These are phyloP conservation scores for Eucalyptus albens DNA, from an alignment of 345 rosid species.

Conservation along the genomic window DNA sequence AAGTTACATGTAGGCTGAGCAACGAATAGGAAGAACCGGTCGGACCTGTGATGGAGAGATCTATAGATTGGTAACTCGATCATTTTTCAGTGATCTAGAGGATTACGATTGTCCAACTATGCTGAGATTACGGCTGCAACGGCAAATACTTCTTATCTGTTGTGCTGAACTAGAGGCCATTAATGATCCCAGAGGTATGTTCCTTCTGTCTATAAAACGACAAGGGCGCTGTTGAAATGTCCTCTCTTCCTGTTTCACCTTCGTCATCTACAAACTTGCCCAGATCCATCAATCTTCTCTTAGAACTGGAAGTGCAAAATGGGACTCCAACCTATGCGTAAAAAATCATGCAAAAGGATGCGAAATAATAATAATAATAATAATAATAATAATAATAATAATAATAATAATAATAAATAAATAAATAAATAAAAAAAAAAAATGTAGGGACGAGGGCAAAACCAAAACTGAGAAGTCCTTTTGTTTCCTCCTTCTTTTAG, in stretches of 20 bases:
- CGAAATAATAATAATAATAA: too few relatives aligned
- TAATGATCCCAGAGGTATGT: slow-evolving; percentile 73
- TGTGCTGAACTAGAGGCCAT: slow-evolving; percentile 76
- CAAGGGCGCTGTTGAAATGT: background rate
- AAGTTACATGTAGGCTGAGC: slow-evolving; percentile 56
- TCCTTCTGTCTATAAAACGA: background rate
- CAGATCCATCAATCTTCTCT: background rate
- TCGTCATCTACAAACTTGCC: background rate
- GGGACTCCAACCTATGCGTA: background rate
- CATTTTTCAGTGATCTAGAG: slow-evolving; percentile 59
- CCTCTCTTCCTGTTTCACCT: background rate
- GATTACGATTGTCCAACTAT: slow-evolving; percentile 67
- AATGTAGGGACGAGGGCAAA: background rate
- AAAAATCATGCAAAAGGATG: background rate
- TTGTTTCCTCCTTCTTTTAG: background rate
- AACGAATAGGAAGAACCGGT: slow-evolving; percentile 91
- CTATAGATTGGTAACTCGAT: slow-evolving; percentile 73
- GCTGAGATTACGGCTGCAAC: slow-evolving; percentile 63
- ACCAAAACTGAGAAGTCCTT: background rate
- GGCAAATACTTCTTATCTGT: slow-evolving; percentile 68
- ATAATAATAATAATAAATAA: too few relatives aligned
- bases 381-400: too few relatives aligned
- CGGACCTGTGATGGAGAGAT: slow-evolving; percentile 91
- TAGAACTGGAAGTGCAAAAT: background rate
- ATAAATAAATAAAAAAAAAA: too few relatives aligned